These are phyloP conservation scores for Daldinia grandis DNA, from an alignment of 495 filamentous ascomycete species.

Conservation along the genomic window DNA sequence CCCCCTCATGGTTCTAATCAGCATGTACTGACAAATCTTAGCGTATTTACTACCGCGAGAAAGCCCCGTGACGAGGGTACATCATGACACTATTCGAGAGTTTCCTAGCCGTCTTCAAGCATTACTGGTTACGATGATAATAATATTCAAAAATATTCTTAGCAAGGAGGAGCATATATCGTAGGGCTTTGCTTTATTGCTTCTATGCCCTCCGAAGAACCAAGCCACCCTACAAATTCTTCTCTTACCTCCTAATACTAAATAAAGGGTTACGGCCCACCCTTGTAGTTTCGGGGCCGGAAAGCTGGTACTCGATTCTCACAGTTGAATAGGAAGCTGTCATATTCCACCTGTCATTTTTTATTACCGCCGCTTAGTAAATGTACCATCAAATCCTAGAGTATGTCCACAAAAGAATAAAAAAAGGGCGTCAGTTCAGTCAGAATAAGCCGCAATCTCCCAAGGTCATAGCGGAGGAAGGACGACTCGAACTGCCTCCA, in stretches of 20 bases:
- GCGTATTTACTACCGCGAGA: conserved; percentile 44
- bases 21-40: conserved; percentile 13
- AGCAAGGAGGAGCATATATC: not conserved
- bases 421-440: conserved; percentile 7
- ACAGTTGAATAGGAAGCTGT: not conserved
- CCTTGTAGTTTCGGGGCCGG: not conserved
- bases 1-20: not conserved
- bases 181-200: not conserved
- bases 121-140: not conserved
- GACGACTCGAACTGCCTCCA: conserved; percentile 10
- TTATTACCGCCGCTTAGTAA: not conserved
- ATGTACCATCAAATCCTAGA: not conserved
- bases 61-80: conserved; percentile 34
- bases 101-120: not conserved
- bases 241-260: not conserved
- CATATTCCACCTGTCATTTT: not conserved
- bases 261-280: not conserved
- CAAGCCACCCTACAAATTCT: not conserved
- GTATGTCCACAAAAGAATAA: not conserved
- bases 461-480: conserved; percentile 11
- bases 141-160: not conserved
- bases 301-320: not conserved
- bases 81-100: conserved; percentile 8
- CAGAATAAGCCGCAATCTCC: not conserved
- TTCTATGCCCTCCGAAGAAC: not conserved